These are phyloP conservation scores for Phytopythium chamaehyphon DNA, from an alignment of 352 stramenopile species.

Conservation along the genomic window DNA sequence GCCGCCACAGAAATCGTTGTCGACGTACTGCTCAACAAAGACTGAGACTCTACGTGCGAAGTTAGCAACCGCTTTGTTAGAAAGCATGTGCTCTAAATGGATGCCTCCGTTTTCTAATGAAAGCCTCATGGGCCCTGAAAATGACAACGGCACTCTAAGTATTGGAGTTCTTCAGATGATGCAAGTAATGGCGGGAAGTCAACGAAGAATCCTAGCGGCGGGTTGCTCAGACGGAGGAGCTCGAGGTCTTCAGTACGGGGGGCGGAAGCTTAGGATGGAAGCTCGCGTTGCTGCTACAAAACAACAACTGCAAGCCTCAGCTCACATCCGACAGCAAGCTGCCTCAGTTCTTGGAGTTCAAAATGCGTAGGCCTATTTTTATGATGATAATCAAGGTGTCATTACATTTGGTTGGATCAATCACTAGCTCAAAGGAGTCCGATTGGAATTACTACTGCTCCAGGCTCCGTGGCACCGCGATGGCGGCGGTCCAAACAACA, in stretches of 20 bases:
- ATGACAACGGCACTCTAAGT: not conserved
- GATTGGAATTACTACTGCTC: no score
- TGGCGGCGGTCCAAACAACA: not conserved
- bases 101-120: not conserved
- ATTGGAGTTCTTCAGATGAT: not conserved
- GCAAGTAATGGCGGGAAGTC: not conserved
- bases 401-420: no score
- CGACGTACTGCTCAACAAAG: constrained; percentile 14
- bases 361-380: no score
- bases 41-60: constrained; percentile 7
- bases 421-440: no score
- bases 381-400: no score
- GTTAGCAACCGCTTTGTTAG: constrained; percentile 11
- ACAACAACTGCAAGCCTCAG: not conserved
- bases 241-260: not conserved
- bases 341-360: no score
- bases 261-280: not conserved
- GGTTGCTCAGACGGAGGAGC: not conserved
- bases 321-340: not conserved
- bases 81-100: constrained; percentile 2
- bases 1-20: not conserved
- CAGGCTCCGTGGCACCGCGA: not conserved
- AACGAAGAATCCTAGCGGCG: not conserved
- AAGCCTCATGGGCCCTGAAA: no score
- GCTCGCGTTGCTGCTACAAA: not conserved